Evolutionary conservation across 1,284 basidiomycete species (phyloP).

Genomic region (Rhodotorula sp.): DNA sequence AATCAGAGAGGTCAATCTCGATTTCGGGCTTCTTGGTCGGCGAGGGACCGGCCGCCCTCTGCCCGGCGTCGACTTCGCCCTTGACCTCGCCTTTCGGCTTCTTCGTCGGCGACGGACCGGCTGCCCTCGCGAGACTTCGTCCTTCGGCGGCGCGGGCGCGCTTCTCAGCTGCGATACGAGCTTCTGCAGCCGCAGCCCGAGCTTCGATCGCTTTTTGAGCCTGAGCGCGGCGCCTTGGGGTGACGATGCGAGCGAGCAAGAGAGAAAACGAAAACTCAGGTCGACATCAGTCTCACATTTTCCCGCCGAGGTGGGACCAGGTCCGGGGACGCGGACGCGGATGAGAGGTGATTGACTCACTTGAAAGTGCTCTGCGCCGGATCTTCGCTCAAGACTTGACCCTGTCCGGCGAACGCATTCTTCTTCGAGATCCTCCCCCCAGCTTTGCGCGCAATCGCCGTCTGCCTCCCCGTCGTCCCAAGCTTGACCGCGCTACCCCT

Average conservation of each 20-base stretch:
- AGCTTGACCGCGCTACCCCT: conserved; percentile 20
- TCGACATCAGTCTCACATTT: too few species aligned
- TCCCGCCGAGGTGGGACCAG: too few species aligned
- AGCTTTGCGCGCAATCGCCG: conserved; percentile 21
- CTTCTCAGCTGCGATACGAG: conserved; percentile 9
- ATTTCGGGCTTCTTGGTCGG: neutral
- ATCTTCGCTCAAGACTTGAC: conserved; percentile 7
- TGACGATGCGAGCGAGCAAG: neutral
- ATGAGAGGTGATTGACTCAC: too few species aligned
- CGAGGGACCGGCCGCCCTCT: neutral
- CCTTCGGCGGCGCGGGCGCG: conserved; percentile 15
- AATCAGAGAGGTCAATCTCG: neutral
- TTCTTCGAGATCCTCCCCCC: conserved; percentile 25
- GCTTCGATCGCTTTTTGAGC: conserved; percentile 11
- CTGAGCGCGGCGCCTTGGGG: conserved; percentile 10
- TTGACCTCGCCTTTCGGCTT: conserved; percentile 2
- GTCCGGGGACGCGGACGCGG: too few species aligned
- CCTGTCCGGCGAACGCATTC: conserved; percentile 24
- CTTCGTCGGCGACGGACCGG: neutral
- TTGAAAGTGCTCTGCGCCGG: conserved; percentile 23
- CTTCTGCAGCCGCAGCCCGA: conserved; percentile 21
- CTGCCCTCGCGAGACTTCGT: neutral
- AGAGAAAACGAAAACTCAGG: neutral
- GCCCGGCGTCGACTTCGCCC: conserved; percentile 4
- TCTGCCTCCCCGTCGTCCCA: conserved; percentile 34